Percentiles rank a stretch among this genome's conserved stretches.
These are phyloP conservation scores for Lachnellula arida DNA, from an alignment of 2,329 filamentous ascomycete genomes.

Conservation along the genomic window DNA sequence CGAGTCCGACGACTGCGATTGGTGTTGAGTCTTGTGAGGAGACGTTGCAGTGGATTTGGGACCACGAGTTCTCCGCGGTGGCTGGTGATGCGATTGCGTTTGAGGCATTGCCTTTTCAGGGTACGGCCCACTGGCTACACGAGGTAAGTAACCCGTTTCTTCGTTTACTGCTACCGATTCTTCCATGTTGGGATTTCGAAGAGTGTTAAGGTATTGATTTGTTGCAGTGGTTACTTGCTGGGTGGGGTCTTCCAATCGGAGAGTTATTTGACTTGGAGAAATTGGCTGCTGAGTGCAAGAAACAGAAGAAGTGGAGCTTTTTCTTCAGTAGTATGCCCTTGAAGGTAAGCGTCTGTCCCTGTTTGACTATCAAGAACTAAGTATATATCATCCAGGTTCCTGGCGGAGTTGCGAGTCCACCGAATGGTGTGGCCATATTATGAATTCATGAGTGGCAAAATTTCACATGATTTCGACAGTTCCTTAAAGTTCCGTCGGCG, in stretches of 20 bases:
- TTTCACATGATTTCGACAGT: background rate
- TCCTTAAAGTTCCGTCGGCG: no score
- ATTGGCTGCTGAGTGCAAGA: constrained; percentile 45
- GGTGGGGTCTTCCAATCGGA: constrained; percentile 38
- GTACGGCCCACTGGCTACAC: constrained; percentile 25
- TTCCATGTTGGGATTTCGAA: constrained; percentile 29
- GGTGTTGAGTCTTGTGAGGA: constrained; percentile 35
- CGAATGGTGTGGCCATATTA: constrained; percentile 30
- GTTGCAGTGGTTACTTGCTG: no score
- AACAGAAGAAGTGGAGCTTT: constrained; percentile 52
- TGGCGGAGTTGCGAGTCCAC: constrained; percentile 28
- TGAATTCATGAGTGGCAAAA: constrained; percentile 1
- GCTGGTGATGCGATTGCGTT: constrained; percentile 41
- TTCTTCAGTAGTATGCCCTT: constrained; percentile 57
- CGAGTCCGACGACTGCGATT: constrained; percentile 23
- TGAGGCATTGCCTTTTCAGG: constrained; percentile 37
- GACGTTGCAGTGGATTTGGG: constrained; percentile 42
- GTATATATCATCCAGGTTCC: constrained; percentile 14
- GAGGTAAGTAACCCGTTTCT: constrained; percentile 33
- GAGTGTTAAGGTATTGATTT: no score
- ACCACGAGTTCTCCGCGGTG: constrained; percentile 40
- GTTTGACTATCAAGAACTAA: background rate
- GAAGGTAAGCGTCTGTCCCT: constrained; percentile 38
- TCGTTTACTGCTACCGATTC: background rate
- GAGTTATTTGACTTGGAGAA: constrained; percentile 44